Percentiles rank a stretch among this genome's conserved stretches.
These are phyloP conservation scores for Cornus controversa DNA, from an alignment of 148 eudicot genomes.

Conservation along the genomic window DNA sequence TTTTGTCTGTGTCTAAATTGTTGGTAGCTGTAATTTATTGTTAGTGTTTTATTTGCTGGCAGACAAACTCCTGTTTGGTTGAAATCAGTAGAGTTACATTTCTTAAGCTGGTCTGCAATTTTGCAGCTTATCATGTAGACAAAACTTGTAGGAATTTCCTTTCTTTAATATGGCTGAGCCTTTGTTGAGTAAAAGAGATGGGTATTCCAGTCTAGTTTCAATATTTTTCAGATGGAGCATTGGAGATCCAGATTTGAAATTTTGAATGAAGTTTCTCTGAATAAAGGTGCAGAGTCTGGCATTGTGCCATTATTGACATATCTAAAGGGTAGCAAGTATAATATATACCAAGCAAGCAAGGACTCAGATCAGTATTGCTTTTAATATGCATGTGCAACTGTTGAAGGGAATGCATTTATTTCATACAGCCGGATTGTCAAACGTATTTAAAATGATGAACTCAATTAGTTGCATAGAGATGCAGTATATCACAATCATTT, in stretches of 20 bases:
- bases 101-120: not conserved
- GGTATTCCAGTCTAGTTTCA: not conserved
- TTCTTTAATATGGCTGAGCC: not conserved
- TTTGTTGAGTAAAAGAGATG: not conserved
- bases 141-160: not conserved
- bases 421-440: too few relatives aligned
- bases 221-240: too few relatives aligned
- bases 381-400: too few relatives aligned
- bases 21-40: conserved; percentile 34
- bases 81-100: not conserved
- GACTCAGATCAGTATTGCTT: too few relatives aligned
- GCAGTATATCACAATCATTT: too few relatives aligned
- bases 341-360: too few relatives aligned
- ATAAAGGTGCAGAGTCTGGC: not conserved
- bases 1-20: conserved; percentile 12
- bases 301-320: too few relatives aligned
- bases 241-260: too few relatives aligned
- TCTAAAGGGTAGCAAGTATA: too few relatives aligned
- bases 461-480: too few relatives aligned
- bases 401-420: too few relatives aligned
- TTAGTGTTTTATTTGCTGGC: conserved; percentile 19
- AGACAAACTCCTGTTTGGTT: not conserved
- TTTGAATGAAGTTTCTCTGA: not conserved
- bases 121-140: not conserved
- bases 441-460: too few relatives aligned